These are phyloP conservation scores for Mycena leptocephala DNA, from an alignment of 768 basidiomycete genomes.

Conservation along the genomic window DNA sequence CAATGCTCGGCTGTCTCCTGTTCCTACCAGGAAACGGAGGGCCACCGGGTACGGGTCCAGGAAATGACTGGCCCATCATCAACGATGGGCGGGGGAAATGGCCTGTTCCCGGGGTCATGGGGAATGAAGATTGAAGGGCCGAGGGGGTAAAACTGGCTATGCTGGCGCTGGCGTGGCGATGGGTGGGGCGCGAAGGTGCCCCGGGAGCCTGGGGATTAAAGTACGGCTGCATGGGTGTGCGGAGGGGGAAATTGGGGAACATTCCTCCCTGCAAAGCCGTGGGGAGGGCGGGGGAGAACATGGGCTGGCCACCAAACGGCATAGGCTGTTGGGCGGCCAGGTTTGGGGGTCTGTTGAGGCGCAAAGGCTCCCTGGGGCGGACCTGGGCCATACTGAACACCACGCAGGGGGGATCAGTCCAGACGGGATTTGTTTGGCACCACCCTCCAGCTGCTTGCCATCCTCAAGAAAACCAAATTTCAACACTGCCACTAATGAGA, in stretches of 20 bases:
- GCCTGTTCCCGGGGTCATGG: slow-evolving; percentile 74
- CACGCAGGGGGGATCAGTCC: not conserved
- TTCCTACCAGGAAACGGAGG: slow-evolving; percentile 74
- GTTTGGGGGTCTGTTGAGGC: slow-evolving; percentile 71
- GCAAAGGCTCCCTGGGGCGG: slow-evolving; percentile 67
- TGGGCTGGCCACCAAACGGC: slow-evolving; percentile 60
- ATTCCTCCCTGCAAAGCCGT: slow-evolving; percentile 72
- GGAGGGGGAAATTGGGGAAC: slow-evolving; percentile 73
- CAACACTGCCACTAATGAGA: slow-evolving; percentile 1
- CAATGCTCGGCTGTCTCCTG: slow-evolving; percentile 82
- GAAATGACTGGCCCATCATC: slow-evolving; percentile 56
- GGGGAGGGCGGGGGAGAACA: slow-evolving; percentile 79
- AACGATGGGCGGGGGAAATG: slow-evolving; percentile 71
- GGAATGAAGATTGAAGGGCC: slow-evolving; percentile 71
- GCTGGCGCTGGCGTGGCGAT: slow-evolving; percentile 72
- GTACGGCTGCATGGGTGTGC: slow-evolving; percentile 83
- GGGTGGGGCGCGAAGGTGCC: slow-evolving; percentile 68
- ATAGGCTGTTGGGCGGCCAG: slow-evolving; percentile 72
- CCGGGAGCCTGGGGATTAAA: slow-evolving; percentile 68
- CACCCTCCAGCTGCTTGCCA: not conserved
- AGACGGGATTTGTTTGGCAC: not conserved
- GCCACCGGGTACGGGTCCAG: slow-evolving; percentile 43
- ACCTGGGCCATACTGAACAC: slow-evolving; percentile 46
- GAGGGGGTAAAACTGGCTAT: slow-evolving; percentile 76
- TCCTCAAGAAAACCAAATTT: not conserved